phyloP scores from a whole-genome alignment of 768 basidiomycete genomes.

The Phaffia tasmanica region DNA sequence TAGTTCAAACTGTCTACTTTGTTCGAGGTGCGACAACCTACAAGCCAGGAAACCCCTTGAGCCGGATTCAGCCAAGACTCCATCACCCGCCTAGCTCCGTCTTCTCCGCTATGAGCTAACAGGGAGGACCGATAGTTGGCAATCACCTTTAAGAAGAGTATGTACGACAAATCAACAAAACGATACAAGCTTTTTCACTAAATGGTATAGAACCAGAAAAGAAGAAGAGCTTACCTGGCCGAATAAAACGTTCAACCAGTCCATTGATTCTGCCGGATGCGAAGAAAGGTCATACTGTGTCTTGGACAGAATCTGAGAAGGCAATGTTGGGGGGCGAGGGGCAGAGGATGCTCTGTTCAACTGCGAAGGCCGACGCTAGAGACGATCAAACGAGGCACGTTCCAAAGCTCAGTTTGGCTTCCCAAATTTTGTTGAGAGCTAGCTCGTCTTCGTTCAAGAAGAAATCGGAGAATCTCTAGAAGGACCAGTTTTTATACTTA shows the following conservation, averaged over 20 bases:
- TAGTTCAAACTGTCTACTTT: neutral
- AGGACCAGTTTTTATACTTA: no score
- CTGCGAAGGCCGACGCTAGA: slow-evolving; percentile 20
- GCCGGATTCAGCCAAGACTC: slow-evolving; percentile 71
- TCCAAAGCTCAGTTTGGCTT: neutral
- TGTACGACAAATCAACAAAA: slow-evolving; percentile 1
- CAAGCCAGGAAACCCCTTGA: slow-evolving; percentile 45
- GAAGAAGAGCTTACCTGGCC: slow-evolving; percentile 53
- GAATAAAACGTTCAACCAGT: slow-evolving; percentile 82
- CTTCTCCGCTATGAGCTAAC: slow-evolving; percentile 63
- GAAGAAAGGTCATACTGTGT: slow-evolving; percentile 40
- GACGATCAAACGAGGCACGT: neutral
- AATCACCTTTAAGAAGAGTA: slow-evolving; percentile 38
- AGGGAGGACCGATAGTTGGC: slow-evolving; percentile 57
- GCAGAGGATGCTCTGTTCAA: slow-evolving; percentile 28
- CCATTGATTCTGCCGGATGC: slow-evolving; percentile 56
- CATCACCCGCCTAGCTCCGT: slow-evolving; percentile 64
- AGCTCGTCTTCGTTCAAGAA: no score
- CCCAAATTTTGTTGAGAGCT: no score
- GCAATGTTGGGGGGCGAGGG: slow-evolving; percentile 33
- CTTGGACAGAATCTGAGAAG: slow-evolving; percentile 36
- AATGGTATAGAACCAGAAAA: neutral
- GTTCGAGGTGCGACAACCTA: slow-evolving; percentile 26
- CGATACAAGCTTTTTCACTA: neutral
- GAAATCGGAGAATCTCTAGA: no score